Evolutionary conservation across 2,329 filamentous ascomycete species (phyloP).

Genomic region (Hypoxylon sp.): DNA sequence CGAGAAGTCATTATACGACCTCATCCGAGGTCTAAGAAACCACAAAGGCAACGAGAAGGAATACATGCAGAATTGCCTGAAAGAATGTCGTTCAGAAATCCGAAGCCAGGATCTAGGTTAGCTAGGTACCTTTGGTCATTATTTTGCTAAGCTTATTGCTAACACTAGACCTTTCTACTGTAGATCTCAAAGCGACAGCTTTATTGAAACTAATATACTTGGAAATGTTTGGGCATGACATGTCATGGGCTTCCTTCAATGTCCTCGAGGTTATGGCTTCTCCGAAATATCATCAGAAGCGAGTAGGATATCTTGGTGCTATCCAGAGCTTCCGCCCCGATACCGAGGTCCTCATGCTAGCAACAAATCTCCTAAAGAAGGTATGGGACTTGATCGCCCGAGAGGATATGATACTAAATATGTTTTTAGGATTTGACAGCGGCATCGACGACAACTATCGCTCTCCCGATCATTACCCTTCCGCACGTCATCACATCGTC

Average conservation of each 20-base stretch:
- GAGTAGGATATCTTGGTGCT: constrained; percentile 93
- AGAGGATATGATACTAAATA: constrained; percentile 28
- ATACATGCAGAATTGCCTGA: constrained; percentile 92
- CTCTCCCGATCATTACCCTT: constrained; percentile 89
- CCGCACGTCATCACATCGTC: constrained; percentile 95
- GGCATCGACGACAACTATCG: constrained; percentile 81
- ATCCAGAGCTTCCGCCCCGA: constrained; percentile 96
- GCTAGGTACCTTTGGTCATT: constrained; percentile 58
- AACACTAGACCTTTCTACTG: constrained; percentile 33
- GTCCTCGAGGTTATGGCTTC: constrained; percentile 99
- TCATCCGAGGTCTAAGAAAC: constrained; percentile 94
- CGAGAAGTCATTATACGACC: constrained; percentile 98
- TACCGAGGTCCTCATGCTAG: constrained; percentile 97
- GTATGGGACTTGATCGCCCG: constrained; percentile 57
- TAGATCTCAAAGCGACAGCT: constrained; percentile 95
- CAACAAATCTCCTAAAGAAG: constrained; percentile 97
- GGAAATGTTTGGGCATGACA: constrained; percentile 99
- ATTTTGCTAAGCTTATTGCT: constrained; percentile 27
- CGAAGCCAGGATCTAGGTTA: constrained; percentile 92
- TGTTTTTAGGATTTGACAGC: constrained; percentile 77
- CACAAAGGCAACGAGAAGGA: constrained; percentile 96
- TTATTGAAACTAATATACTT: constrained; percentile 96
- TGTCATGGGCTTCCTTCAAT: constrained; percentile 99
- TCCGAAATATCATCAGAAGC: constrained; percentile 92
- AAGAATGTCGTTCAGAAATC: constrained; percentile 96